Evolutionary conservation across 352 stramenopile species (phyloP).

Genomic region (Halophytophthora batemanensis): DNA sequence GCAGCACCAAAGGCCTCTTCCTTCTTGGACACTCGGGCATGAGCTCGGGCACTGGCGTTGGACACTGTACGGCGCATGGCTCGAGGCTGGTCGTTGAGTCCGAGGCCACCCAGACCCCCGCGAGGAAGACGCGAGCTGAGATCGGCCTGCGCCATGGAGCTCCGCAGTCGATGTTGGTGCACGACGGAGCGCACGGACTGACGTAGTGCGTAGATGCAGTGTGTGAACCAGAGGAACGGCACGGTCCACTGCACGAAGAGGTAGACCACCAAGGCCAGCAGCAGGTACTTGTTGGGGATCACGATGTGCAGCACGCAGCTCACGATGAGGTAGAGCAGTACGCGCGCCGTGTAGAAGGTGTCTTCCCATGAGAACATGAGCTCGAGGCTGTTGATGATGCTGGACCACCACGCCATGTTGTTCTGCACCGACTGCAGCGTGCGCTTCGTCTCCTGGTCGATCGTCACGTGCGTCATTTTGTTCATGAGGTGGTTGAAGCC

Average conservation of each 20-base stretch:
- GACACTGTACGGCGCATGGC: constrained; percentile 52
- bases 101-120: constrained; percentile 30
- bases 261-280: constrained; percentile 73
- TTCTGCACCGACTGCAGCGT: constrained; percentile 86
- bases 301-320: constrained; percentile 85
- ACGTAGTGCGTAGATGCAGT: constrained; percentile 62
- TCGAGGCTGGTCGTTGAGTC: constrained; percentile 34
- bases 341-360: constrained; percentile 80
- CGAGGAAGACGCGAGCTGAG: constrained; percentile 28
- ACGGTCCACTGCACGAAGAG: constrained; percentile 82
- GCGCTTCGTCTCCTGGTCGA: constrained; percentile 78
- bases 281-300: constrained; percentile 81
- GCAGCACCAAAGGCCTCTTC: constrained; percentile 82
- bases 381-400: constrained; percentile 79
- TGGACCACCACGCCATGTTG: constrained; percentile 88
- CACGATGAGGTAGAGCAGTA: constrained; percentile 79
- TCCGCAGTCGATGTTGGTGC: constrained; percentile 75
- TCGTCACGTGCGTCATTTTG: constrained; percentile 88
- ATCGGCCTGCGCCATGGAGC: constrained; percentile 59
- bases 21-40: constrained; percentile 80
- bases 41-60: constrained; percentile 54
- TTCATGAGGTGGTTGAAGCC: constrained; percentile 88
- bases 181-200: constrained; percentile 66
- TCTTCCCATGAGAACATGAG: constrained; percentile 89
- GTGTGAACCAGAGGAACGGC: constrained; percentile 67